phyloP scores from a whole-genome alignment of 495 filamentous ascomycete genomes.

The Staphylotrichum longicolle region DNA sequence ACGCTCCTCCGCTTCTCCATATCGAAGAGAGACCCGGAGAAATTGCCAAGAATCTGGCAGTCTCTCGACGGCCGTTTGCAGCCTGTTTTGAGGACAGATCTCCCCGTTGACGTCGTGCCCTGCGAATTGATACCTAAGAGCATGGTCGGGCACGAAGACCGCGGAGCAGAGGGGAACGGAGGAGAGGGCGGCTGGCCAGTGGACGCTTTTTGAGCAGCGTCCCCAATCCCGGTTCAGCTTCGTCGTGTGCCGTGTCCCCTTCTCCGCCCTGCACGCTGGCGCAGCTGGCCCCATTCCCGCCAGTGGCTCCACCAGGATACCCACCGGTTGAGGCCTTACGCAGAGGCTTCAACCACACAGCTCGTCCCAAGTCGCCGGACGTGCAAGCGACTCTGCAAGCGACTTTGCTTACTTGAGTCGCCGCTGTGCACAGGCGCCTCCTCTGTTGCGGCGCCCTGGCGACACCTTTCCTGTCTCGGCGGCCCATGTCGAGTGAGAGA shows the following conservation, averaged over 20 bases:
- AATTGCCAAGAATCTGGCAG: neutral
- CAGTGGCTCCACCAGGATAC: conserved; percentile 26
- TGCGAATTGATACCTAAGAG: conserved; percentile 37
- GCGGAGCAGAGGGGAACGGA: conserved; percentile 18
- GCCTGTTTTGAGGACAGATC: conserved; percentile 13
- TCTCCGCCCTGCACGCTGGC: conserved; percentile 18
- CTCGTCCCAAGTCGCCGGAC: conserved; percentile 29
- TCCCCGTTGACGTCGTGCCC: conserved; percentile 11
- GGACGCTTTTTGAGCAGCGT: conserved; percentile 13
- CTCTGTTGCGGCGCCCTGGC: too few species aligned
- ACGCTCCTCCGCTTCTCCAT: neutral
- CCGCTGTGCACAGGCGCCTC: too few species aligned
- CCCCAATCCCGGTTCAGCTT: conserved; percentile 21
- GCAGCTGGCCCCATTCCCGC: conserved; percentile 10
- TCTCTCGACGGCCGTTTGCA: conserved; percentile 6
- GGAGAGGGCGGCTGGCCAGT: conserved; percentile 21
- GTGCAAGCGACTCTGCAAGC: conserved; percentile 26
- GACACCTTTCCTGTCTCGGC: neutral
- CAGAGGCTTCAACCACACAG: conserved; percentile 30
- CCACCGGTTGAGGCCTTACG: conserved; percentile 35
- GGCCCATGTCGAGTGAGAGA: too few species aligned
- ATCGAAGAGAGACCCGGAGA: neutral
- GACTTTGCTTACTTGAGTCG: conserved; percentile 1
- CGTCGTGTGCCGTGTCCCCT: conserved; percentile 7
- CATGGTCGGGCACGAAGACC: conserved; percentile 36